Percentiles rank a stretch among this genome's conserved stretches.
Evolutionary conservation across 2,329 filamentous ascomycete species (phyloP).

Genomic region (Epichloe typhina): DNA sequence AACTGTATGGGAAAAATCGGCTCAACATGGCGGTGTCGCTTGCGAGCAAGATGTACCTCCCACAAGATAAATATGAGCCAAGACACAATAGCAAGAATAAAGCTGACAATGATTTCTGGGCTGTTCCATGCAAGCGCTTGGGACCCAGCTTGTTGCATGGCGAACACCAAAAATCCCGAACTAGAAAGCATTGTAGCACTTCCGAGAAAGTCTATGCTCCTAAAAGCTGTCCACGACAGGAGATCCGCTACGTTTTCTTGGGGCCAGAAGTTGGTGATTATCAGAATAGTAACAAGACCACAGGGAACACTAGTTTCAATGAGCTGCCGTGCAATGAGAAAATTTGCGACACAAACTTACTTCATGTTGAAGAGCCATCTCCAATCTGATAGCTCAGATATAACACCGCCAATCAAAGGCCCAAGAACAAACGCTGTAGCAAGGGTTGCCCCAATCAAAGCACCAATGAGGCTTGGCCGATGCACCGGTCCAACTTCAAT

Average conservation of each 20-base stretch:
- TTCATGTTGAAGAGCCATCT: slow-evolving; percentile 50
- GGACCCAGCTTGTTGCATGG: slow-evolving; percentile 43
- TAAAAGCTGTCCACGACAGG: slow-evolving; percentile 28
- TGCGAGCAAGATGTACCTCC: slow-evolving; percentile 32
- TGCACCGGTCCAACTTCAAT: slow-evolving; percentile 42
- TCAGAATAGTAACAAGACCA: slow-evolving; percentile 31
- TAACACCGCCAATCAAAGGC: slow-evolving; percentile 42
- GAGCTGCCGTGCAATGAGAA: slow-evolving; percentile 1
- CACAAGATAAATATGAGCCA: slow-evolving; percentile 37
- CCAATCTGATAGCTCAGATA: slow-evolving; percentile 41
- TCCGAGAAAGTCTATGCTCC: slow-evolving; percentile 39
- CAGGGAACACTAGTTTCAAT: slow-evolving; percentile 31
- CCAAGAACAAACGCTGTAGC: slow-evolving; percentile 46
- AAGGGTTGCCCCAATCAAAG: slow-evolving; percentile 41
- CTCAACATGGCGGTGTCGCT: slow-evolving; percentile 27
- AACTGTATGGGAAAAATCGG: slow-evolving; percentile 42
- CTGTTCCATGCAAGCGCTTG: slow-evolving; percentile 38
- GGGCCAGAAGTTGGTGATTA: slow-evolving; percentile 34
- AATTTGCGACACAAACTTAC: slow-evolving; percentile 22
- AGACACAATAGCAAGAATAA: slow-evolving; percentile 33
- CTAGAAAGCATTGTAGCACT: slow-evolving; percentile 35
- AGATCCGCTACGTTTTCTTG: slow-evolving; percentile 21
- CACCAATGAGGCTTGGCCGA: slow-evolving; percentile 39
- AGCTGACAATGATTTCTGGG: slow-evolving; percentile 33
- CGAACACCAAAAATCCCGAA: slow-evolving; percentile 41